Evolutionary conservation across 495 filamentous ascomycete genomes (phyloP), one percentile per base, ranked within the genome.

Genomic region (Penicillium manginii): DNA sequence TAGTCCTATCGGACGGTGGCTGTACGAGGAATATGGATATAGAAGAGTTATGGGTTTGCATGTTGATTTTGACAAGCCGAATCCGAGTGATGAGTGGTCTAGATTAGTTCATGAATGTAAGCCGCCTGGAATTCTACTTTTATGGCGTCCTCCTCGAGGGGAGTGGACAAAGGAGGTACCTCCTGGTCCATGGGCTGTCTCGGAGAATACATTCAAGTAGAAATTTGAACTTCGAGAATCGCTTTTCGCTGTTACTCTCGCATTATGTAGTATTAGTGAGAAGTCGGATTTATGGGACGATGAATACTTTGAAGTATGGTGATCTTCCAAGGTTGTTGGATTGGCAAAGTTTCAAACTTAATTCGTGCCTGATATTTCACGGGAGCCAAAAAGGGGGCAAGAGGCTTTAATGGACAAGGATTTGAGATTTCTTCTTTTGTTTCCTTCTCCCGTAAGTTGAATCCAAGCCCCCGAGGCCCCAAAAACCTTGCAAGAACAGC

Each of bases 321-420:
- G 59, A 61, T 50, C 48, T 71, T n/a, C n/a, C n/a, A n/a, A n/a
- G n/a, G n/a, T n/a, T 11, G 58, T 71, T 18, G 68, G 65, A 87
- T 88, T 32, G 88, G 81, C 74, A 84, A 91, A 71, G 91, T 1
- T 8, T 29, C 26, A 8, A 29, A 7, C 26, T 29, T 29, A 5
- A 29, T 29, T 29, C 3, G 4, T 8, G 3, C 26, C 26, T 29
- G 6, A 5, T 29, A 4, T 0, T 29, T n/a, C n/a, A n/a, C n/a
- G n/a, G n/a, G n/a, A 8, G 26, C 26, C 26, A 29, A 29, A 29
- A 29, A n/a, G n/a, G n/a, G n/a, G n/a, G n/a, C n/a, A n/a, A n/a
- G n/a, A n/a, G n/a, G n/a, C n/a, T n/a, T n/a, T n/a, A n/a, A n/a
- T n/a, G n/a, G n/a, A n/a, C n/a, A n/a, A n/a, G n/a, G n/a, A n/a